Conservation (phyloP, 805 yeast genomes). For the Schizosaccharomyces lindneri region DNA sequence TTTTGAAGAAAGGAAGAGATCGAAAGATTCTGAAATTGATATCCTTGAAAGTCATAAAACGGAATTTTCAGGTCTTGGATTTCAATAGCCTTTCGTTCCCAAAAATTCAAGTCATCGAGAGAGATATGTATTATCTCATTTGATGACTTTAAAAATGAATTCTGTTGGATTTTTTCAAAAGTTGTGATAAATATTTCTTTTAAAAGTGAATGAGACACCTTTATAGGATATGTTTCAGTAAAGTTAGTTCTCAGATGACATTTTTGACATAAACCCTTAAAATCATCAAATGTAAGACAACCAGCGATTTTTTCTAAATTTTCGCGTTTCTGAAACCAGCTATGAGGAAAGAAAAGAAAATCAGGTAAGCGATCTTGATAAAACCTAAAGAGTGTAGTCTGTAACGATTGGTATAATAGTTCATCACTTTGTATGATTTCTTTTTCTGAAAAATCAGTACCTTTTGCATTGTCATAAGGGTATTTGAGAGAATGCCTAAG, state of each 20-base stretch:
- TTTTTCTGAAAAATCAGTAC: background rate
- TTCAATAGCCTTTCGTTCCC: too few relatives aligned
- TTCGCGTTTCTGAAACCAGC: background rate
- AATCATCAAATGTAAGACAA: background rate
- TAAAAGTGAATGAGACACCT: background rate
- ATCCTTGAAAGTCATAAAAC: background rate
- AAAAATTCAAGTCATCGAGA: too few relatives aligned
- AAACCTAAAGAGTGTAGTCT: background rate
- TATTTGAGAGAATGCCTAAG: background rate
- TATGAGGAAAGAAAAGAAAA: background rate
- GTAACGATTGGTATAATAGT: background rate
- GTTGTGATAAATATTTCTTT: background rate
- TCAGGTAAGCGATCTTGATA: background rate
- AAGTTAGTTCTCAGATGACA: background rate
- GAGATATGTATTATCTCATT: too few relatives aligned
- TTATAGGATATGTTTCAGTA: background rate
- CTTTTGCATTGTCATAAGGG: background rate
- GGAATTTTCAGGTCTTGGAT: too few relatives aligned
- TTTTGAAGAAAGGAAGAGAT: background rate
- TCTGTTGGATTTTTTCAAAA: background rate
- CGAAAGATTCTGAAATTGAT: background rate
- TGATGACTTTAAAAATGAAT: too few relatives aligned
- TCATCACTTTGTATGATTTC: background rate
- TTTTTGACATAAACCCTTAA: background rate
- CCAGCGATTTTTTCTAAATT: background rate